A percentile compares a stretch with the other conserved stretches of the same genome.
Evolutionary conservation across 441 rosid genomes (phyloP).

Genomic region (Mallotus repandus): DNA sequence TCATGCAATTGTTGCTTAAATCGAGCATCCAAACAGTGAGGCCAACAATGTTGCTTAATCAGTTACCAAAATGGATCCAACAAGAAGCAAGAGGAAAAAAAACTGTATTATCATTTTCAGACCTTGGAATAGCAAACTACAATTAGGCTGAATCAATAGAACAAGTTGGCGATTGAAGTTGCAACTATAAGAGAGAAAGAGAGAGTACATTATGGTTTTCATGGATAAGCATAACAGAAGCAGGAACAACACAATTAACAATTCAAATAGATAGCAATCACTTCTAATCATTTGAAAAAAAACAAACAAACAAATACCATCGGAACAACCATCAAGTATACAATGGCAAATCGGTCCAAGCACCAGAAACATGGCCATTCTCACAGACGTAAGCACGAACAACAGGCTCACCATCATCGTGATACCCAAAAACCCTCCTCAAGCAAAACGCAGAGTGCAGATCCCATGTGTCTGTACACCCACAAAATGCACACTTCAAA

Average conservation of each 20-base stretch:
- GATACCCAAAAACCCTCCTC: conserved; percentile 72
- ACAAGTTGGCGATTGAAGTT: not conserved
- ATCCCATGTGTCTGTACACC: conserved; percentile 83
- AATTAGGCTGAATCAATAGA: not conserved
- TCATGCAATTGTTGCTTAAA: too few relatives aligned
- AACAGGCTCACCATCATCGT: conserved; percentile 94
- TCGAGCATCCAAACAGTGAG: too few relatives aligned
- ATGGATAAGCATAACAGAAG: not conserved
- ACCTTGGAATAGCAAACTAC: not conserved
- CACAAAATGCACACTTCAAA: conserved; percentile 78
- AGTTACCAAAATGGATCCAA: not conserved
- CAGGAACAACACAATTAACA: not conserved
- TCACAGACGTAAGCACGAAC: conserved; percentile 99
- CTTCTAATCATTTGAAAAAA: too few relatives aligned
- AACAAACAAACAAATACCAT: too few relatives aligned
- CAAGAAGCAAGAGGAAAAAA: too few relatives aligned
- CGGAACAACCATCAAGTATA: conserved; percentile 45
- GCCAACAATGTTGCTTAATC: not conserved
- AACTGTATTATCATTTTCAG: not conserved
- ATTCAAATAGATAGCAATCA: not conserved
- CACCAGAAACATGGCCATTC: conserved; percentile 97
- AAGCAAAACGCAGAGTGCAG: conserved; percentile 88
- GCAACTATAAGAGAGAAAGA: not conserved
- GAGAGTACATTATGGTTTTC: not conserved
- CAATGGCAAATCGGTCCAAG: conserved; percentile 81